These are phyloP conservation scores for Gaeumannomyces tritici DNA, from an alignment of 2,329 filamentous ascomycete species.

Conservation along the genomic window DNA sequence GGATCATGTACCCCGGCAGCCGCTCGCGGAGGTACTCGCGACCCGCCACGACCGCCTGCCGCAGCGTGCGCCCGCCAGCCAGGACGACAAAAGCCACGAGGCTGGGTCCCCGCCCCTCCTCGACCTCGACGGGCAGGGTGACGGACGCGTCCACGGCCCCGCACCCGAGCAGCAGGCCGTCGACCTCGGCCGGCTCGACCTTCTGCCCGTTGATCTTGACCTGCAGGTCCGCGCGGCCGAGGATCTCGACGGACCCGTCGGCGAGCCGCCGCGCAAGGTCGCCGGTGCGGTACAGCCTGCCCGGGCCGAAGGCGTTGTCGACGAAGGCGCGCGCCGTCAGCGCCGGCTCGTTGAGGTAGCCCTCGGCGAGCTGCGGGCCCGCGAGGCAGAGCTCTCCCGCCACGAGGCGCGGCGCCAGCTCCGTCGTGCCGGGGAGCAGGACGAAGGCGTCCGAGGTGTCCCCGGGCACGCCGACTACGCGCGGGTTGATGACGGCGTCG, in stretches of 20 bases:
- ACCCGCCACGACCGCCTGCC: no score
- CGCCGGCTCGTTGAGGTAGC: constrained; percentile 26
- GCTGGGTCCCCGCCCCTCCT: background rate
- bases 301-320: constrained; percentile 13
- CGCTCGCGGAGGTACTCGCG: no score
- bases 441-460: background rate
- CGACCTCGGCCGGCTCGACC: constrained; percentile 5
- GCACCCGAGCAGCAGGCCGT: background rate
- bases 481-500: constrained; percentile 5
- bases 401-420: constrained; percentile 8
- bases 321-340: constrained; percentile 11
- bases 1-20: constrained; percentile 16
- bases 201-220: constrained; percentile 13
- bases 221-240: constrained; percentile 16
- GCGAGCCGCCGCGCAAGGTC: constrained; percentile 13
- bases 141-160: background rate
- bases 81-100: background rate
- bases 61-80: no score
- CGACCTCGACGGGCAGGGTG: background rate
- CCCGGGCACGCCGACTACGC: constrained; percentile 10
- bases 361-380: constrained; percentile 32
- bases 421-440: constrained; percentile 7
- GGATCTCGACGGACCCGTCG: constrained; percentile 10
- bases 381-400: constrained; percentile 30
- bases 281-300: constrained; percentile 16